These are phyloP conservation scores for Miscanthus lutarioriparius DNA, from an alignment of 176 grass and related monocot species.

Conservation along the genomic window DNA sequence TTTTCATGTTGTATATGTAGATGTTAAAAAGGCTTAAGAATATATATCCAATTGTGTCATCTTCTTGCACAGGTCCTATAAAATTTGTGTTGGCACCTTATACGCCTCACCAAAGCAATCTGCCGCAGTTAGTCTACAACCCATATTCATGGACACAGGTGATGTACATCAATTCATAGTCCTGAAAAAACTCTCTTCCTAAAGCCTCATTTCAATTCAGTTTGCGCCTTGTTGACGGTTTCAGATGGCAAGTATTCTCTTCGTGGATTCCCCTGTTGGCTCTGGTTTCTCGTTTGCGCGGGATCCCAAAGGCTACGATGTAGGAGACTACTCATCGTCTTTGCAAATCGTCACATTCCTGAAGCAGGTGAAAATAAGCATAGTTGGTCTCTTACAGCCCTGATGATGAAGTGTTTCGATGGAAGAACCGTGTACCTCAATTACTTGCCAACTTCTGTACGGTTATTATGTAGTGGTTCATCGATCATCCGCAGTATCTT, in stretches of 20 bases:
- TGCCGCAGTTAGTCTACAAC: constrained; percentile 20
- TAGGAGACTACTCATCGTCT: constrained; percentile 45
- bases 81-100: constrained; percentile 19
- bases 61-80: constrained; percentile 38
- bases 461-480: constrained; percentile 52
- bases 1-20: too few relatives aligned
- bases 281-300: constrained; percentile 61
- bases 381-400: background rate
- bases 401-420: background rate
- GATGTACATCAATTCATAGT: background rate
- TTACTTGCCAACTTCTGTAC: background rate
- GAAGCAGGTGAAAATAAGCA: constrained; percentile 39
- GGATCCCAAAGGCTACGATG: constrained; percentile 42
- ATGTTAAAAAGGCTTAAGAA: too few relatives aligned
- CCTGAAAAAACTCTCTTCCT: background rate
- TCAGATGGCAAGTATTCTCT: constrained; percentile 58
- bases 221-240: background rate
- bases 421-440: background rate
- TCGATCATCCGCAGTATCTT: constrained; percentile 45
- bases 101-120: background rate
- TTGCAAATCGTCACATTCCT: constrained; percentile 53
- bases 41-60: background rate
- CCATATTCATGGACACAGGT: constrained; percentile 58
- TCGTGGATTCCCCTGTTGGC: constrained; percentile 64
- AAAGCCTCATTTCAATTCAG: background rate